A percentile compares a stretch with the other conserved stretches of the same genome.
Conservation (phyloP, 805 yeast genomes). For the Starmerella floricola region DNA sequence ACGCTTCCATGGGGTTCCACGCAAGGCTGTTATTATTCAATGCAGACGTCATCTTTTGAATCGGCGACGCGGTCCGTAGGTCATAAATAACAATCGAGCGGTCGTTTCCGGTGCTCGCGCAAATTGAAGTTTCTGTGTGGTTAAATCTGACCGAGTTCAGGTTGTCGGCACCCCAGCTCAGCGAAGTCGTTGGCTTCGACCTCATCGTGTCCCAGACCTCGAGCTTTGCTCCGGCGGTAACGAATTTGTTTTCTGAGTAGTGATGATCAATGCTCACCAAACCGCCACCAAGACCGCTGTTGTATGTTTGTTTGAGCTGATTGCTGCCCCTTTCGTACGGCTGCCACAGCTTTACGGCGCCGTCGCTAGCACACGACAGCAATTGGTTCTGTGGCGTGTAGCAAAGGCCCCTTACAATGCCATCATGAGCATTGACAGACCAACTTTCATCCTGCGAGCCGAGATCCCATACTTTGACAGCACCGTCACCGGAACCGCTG, state of each 20-base stretch:
- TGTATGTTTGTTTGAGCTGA: slow-evolving; percentile 65
- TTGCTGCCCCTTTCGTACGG: slow-evolving; percentile 30
- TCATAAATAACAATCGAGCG: slow-evolving; percentile 85
- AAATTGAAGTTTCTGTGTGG: slow-evolving; percentile 72
- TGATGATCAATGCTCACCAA: slow-evolving; percentile 83
- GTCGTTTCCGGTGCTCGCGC: slow-evolving; percentile 79
- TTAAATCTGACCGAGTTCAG: slow-evolving; percentile 73
- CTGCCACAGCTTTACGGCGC: slow-evolving; percentile 81
- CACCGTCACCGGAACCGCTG: slow-evolving; percentile 91
- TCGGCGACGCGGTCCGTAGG: slow-evolving; percentile 77
- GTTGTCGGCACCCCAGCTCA: slow-evolving; percentile 96
- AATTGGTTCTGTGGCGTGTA: slow-evolving; percentile 55
- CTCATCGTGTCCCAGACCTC: slow-evolving; percentile 87
- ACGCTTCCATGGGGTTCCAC: slow-evolving; percentile 99
- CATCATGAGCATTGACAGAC: slow-evolving; percentile 79
- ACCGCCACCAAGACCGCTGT: slow-evolving; percentile 57
- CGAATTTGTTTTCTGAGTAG: slow-evolving; percentile 56
- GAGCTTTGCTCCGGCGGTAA: slow-evolving; percentile 82
- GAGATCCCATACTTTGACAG: slow-evolving; percentile 86
- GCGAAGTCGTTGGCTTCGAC: slow-evolving; percentile 58
- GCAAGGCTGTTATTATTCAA: slow-evolving; percentile 75
- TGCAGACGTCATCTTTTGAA: slow-evolving; percentile 75
- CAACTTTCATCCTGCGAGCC: slow-evolving; percentile 62
- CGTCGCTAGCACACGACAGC: slow-evolving; percentile 83
- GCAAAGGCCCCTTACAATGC: slow-evolving; percentile 73